phyloP scores from a whole-genome alignment of 106 monocot species.

The Apostasia shenzhenica region DNA sequence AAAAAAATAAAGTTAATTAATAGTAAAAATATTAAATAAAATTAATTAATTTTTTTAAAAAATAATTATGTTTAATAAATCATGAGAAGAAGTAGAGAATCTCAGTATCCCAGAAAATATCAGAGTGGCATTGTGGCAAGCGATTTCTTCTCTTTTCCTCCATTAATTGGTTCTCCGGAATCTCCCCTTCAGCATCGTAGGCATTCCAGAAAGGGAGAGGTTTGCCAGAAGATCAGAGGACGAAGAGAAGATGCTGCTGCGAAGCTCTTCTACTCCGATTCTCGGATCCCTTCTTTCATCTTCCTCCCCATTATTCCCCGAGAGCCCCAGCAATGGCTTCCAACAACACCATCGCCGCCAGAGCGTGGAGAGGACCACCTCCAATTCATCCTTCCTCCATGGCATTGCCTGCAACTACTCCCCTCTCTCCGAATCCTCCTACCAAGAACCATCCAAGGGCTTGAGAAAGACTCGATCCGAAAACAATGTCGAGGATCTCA shows the following conservation, averaged over 20 bases:
- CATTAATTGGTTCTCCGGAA: no score
- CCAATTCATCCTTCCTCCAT: conserved; percentile 1
- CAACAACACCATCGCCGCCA: conserved; percentile 15
- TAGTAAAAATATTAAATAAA: no score
- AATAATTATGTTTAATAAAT: no score
- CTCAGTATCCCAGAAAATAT: no score
- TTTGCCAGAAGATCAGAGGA: not conserved
- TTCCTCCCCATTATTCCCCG: conserved; percentile 13
- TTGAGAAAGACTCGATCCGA: conserved; percentile 34
- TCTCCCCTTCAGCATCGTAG: no score
- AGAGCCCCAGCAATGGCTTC: conserved; percentile 19
- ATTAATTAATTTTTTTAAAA: no score
- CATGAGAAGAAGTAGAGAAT: no score
- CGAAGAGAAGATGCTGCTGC: conserved; percentile 23
- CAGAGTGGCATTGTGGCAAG: no score
- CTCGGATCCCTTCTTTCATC: conserved; percentile 32
- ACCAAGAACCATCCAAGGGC: conserved; percentile 12
- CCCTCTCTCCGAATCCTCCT: conserved; percentile 3
- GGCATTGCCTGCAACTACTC: conserved; percentile 17
- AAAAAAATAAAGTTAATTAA: no score
- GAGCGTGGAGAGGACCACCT: not conserved
- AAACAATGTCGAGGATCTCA: conserved; percentile 32
- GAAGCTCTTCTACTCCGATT: conserved; percentile 38
- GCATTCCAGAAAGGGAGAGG: no score
- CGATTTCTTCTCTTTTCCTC: no score